Percentiles rank a stretch among this genome's conserved stretches.
phyloP scores from a whole-genome alignment of 1,284 basidiomycete genomes.

The Melanopsichium pennsylvanicum region DNA sequence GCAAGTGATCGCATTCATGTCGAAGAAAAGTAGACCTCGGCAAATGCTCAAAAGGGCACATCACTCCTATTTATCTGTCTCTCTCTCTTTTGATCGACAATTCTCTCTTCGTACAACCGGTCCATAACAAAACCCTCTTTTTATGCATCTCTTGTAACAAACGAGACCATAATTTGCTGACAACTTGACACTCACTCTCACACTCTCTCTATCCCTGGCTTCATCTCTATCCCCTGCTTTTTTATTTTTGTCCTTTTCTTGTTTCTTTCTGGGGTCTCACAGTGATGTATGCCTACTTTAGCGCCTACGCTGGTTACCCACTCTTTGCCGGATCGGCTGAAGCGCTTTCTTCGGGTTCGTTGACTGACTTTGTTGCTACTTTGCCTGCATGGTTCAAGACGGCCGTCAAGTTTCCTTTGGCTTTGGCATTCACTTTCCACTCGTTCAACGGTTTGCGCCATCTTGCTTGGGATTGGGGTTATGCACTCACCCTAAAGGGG shows the following conservation, averaged over 20 bases:
- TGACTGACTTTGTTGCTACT: slow-evolving; percentile 76
- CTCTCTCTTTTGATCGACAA: too few species aligned
- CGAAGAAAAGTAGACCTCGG: too few species aligned
- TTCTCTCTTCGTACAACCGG: too few species aligned
- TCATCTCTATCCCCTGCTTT: not conserved
- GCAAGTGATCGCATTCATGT: too few species aligned
- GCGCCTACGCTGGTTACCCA: slow-evolving; percentile 86
- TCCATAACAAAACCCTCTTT: too few species aligned
- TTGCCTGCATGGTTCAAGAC: slow-evolving; percentile 67
- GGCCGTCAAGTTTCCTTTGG: slow-evolving; percentile 51
- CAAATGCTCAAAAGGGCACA: too few species aligned
- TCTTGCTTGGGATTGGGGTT: slow-evolving; percentile 87
- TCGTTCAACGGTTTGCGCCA: slow-evolving; percentile 89
- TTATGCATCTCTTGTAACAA: too few species aligned
- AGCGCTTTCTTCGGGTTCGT: slow-evolving; percentile 76
- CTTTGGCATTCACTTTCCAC: slow-evolving; percentile 73
- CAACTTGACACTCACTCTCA: too few species aligned
- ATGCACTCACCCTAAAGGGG: slow-evolving; percentile 66
- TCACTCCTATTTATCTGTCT: too few species aligned
- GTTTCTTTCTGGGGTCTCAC: not conserved
- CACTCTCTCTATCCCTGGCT: not conserved
- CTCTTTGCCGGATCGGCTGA: slow-evolving; percentile 69
- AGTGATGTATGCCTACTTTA: slow-evolving; percentile 82
- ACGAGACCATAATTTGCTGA: too few species aligned
- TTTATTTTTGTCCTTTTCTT: not conserved